Base-by-base conservation (phyloP, 495 filamentous ascomycete species). In the Penicillium longicatenatum region DNA sequence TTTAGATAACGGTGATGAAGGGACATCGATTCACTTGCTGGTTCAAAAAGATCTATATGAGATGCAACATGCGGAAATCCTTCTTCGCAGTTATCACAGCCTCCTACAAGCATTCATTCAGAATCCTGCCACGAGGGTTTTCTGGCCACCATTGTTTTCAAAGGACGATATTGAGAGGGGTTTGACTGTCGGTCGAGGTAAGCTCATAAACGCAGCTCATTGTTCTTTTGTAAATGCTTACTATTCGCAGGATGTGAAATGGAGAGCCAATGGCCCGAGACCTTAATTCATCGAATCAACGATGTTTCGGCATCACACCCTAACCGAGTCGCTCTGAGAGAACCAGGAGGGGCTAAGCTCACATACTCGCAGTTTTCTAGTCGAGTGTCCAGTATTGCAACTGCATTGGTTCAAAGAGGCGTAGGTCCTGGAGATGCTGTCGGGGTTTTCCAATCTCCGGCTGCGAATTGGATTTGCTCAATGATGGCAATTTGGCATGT, bases 401-500 rank as follows among this genome's bases (percentile, higher is more conserved):
- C 52, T n/a, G 48, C 55, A 19, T 53, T 72, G 39, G 19, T 55
- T 6, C 37, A 30, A 9, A 31, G 30, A 58, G 60, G 64, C 21
- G 21, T 69, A 57, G 6, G 54, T 69, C 49, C 70, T 72, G 52
- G 58, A 68, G 33, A 50, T 16, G 26, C 24, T 9, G 58, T 70
- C 12, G 49, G 16, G 3, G 63, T 70, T 2, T 66, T 67, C 30
- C 55, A 63, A 49, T 20, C 57, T n/a, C 60, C 83, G 0, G 24
- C 55, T 0, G 7, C 66, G 0, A 74, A 83, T 33, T 82, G 76
- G 76, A 63, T 81, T 12, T 75, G 64, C 26, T 82, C 81, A 0
- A 48, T 85, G 48, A 70, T 85, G 1, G 83, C 79, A 12, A 76
- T 85, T 46, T 54, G 77, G 59, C 64, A 72, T 0, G 26, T 80